Evolutionary conservation across 768 basidiomycete species (phyloP).

Genomic region (Mycena alexandri): DNA sequence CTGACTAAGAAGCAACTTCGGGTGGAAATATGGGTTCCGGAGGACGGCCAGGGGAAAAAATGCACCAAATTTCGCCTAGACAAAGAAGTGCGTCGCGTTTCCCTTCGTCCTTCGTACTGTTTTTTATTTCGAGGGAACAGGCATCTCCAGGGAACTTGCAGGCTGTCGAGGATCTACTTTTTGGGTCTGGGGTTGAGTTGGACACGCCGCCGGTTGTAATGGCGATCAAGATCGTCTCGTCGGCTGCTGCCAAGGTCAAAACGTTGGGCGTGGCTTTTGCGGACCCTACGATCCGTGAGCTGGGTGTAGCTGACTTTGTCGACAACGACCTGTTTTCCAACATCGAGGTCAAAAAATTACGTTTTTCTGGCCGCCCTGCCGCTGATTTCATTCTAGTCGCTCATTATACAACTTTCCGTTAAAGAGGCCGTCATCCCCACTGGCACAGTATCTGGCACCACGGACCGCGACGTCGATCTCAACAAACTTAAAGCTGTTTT

Average conservation of each 20-base stretch:
- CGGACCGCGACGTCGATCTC: constrained; percentile 89
- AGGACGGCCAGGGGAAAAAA: constrained; percentile 81
- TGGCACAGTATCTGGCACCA: constrained; percentile 77
- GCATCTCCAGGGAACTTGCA: constrained; percentile 76
- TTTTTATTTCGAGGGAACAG: constrained; percentile 46
- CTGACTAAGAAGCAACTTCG: constrained; percentile 91
- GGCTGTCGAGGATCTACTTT: constrained; percentile 87
- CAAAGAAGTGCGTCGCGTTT: constrained; percentile 71
- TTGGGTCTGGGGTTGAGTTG: constrained; percentile 79
- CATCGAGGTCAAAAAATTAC: constrained; percentile 76
- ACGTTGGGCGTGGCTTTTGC: constrained; percentile 91
- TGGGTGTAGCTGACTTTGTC: constrained; percentile 92
- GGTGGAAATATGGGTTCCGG: constrained; percentile 90
- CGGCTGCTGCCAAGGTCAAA: constrained; percentile 70
- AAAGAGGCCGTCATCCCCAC: constrained; percentile 92
- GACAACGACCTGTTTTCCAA: constrained; percentile 98
- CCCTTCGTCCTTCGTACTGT: background rate
- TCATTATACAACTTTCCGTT: constrained; percentile 96
- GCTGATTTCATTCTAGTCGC: constrained; percentile 67
- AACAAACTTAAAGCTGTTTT: constrained; percentile 88
- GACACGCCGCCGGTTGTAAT: constrained; percentile 89
- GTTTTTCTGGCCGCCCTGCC: background rate
- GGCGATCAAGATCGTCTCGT: constrained; percentile 82
- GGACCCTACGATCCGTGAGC: constrained; percentile 85
- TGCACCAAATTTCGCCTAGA: constrained; percentile 80